Base-by-base conservation (phyloP, 1,284 basidiomycete genomes). In the Sanghuangporus baumii region DNA sequence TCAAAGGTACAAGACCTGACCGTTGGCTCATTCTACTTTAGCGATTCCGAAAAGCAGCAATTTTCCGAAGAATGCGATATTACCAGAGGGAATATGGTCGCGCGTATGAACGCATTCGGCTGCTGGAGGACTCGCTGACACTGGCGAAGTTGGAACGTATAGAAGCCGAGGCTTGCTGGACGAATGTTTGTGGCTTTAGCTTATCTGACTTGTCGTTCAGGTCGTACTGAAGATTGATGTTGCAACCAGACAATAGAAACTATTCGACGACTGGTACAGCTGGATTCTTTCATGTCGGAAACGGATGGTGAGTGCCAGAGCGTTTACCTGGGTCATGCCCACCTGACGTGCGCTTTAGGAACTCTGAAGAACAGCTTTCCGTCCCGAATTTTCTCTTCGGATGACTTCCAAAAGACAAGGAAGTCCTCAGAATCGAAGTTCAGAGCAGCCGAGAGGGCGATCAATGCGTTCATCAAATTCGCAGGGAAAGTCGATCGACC, bases 61-160 rank as follows among this genome's bases (percentile, higher is more conserved):
- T 98, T 58, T 96, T 88, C 74, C 83, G 95, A 55, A 84, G 93
- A 66, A 95, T 98, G 93, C 89, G 85, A 70, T 86, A 95, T 70
- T 96, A 96, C 73, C 87, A 89, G 59, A 85, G 93, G 63, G 88
- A 93, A 74, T 82, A 88, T 71, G 85, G 91, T 69, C 84, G 88
- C 56, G 86, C 86, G 67, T 79, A 85, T 67, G 75, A 78, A 69
- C 82, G 84, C 66, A 86, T 93, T 57, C 23, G 52, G 14, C 47
- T 36, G 40, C 41, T 65, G 14, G 63, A 61, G 41, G 55, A 61
- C 31, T 51, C 52, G 40, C 31, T 54, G 20, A 61, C 36, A 26
- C 51, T 36, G 9, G 18, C 41, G 23, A 60, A 48, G 48, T 43
- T 61, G 12, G 55, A 55, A 40, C 55, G 47, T 18, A 51, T 47